A percentile compares a stretch with the other conserved stretches of the same genome.
These are phyloP conservation scores for Colletotrichum endophyticum DNA, from an alignment of 2,329 filamentous ascomycete genomes.

Conservation along the genomic window DNA sequence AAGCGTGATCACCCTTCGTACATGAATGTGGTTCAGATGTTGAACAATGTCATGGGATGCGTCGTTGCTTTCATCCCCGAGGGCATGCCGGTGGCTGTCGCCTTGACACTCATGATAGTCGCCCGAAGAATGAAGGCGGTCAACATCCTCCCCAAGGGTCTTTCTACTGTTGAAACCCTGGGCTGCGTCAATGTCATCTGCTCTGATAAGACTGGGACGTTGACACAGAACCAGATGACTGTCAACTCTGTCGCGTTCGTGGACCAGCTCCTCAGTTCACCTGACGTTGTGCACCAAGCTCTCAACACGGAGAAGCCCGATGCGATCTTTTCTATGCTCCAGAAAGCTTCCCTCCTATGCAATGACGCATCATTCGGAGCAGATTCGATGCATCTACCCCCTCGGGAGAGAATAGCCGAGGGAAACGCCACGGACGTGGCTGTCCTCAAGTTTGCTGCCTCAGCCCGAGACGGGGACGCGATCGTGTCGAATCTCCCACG, in stretches of 20 bases:
- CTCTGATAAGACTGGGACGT: constrained; percentile 46
- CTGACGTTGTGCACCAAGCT: background rate
- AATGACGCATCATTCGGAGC: background rate
- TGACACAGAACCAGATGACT: constrained; percentile 50
- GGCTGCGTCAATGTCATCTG: constrained; percentile 21
- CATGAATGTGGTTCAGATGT: background rate
- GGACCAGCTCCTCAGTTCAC: constrained; percentile 24
- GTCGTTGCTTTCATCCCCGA: constrained; percentile 25
- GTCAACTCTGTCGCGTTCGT: constrained; percentile 43
- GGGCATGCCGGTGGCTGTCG: constrained; percentile 43
- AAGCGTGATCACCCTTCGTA: constrained; percentile 31
- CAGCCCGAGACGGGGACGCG: background rate
- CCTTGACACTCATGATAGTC: constrained; percentile 46
- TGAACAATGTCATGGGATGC: background rate
- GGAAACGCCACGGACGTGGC: background rate
- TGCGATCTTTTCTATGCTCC: background rate
- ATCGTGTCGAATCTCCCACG: background rate
- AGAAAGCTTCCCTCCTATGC: background rate
- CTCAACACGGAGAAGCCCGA: background rate
- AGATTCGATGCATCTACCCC: background rate
- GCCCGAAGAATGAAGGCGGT: constrained; percentile 46
- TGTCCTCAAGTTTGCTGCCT: background rate
- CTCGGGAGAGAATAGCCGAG: background rate
- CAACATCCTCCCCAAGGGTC: constrained; percentile 33
- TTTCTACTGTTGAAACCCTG: background rate